Conservation (phyloP, 2,329 filamentous ascomycete species). For the Sporothrix sp. region DNA sequence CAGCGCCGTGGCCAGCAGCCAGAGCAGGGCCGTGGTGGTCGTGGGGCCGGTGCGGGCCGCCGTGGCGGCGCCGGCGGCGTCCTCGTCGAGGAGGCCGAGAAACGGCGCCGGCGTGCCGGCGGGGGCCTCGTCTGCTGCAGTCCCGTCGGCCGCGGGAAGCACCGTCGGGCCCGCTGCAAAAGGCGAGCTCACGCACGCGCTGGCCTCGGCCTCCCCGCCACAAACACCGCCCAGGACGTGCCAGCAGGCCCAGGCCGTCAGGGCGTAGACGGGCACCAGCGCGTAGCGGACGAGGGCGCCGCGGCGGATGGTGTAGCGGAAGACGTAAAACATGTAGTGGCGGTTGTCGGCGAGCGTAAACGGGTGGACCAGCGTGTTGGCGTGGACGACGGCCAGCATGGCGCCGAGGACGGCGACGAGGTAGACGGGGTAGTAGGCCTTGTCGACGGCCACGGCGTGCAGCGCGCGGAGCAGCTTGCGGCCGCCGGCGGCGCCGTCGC, state of each 20-base stretch:
- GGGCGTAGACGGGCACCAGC: constrained; percentile 59
- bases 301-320: constrained; percentile 67
- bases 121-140: background rate
- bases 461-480: constrained; percentile 9
- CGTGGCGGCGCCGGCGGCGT: constrained; percentile 21
- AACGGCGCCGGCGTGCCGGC: constrained; percentile 2
- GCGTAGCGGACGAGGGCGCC: constrained; percentile 55
- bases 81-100: constrained; percentile 17
- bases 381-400: constrained; percentile 48
- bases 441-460: constrained; percentile 23
- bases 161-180: constrained; percentile 1
- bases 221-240: constrained; percentile 43
- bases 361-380: constrained; percentile 89
- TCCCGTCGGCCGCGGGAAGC: background rate
- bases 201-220: background rate
- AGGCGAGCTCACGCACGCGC: constrained; percentile 14
- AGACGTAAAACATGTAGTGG: constrained; percentile 96
- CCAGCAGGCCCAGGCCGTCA: constrained; percentile 60
- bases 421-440: constrained; percentile 29
- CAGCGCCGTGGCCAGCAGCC: constrained; percentile 60
- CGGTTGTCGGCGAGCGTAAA: constrained; percentile 95
- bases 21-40: constrained; percentile 45
- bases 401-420: constrained; percentile 27
- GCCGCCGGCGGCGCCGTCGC: background rate
- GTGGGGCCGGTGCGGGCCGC: constrained; percentile 25